Percentiles rank a stretch among this genome's conserved stretches.
phyloP scores from a whole-genome alignment of 106 monocot species.

The Ottelia alismoides region DNA sequence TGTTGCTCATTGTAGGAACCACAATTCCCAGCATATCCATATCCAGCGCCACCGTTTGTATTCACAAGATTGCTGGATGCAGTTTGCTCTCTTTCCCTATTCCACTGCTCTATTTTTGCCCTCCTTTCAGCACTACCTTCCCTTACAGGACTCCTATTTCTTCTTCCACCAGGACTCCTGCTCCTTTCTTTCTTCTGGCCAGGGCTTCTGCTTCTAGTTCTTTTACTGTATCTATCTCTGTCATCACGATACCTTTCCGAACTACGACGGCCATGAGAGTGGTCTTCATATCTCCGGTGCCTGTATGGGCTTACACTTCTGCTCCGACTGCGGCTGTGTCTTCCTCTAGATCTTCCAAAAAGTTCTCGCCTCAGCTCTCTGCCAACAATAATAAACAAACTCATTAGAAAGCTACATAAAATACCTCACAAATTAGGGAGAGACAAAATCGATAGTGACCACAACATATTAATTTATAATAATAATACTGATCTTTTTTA shows the following conservation, averaged over 20 bases:
- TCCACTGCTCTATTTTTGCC: too few relatives aligned
- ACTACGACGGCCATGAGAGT: too few relatives aligned
- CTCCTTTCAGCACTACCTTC: too few relatives aligned
- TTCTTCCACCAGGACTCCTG: conserved; percentile 11
- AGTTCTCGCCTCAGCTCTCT: conserved; percentile 33
- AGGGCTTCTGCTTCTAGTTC: conserved; percentile 6
- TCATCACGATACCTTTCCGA: not conserved
- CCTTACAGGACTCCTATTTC: too few relatives aligned
- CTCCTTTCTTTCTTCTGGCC: not conserved
- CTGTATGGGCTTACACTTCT: conserved; percentile 18
- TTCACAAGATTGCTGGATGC: not conserved
- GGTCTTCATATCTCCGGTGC: conserved; percentile 2
- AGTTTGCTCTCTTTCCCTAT: too few relatives aligned
- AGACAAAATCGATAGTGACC: not conserved
- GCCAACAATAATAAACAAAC: not conserved
- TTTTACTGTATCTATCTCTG: not conserved
- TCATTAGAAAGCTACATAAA: not conserved
- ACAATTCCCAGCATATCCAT: not conserved
- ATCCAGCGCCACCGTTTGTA: not conserved
- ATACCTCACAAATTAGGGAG: not conserved
- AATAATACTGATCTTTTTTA: not conserved
- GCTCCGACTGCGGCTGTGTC: conserved; percentile 16
- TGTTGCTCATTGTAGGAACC: not conserved
- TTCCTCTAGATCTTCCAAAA: conserved; percentile 18
- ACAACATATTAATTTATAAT: not conserved